Evolutionary conservation across 345 rosid species (phyloP).

Genomic region (Melastoma malabathricum): DNA sequence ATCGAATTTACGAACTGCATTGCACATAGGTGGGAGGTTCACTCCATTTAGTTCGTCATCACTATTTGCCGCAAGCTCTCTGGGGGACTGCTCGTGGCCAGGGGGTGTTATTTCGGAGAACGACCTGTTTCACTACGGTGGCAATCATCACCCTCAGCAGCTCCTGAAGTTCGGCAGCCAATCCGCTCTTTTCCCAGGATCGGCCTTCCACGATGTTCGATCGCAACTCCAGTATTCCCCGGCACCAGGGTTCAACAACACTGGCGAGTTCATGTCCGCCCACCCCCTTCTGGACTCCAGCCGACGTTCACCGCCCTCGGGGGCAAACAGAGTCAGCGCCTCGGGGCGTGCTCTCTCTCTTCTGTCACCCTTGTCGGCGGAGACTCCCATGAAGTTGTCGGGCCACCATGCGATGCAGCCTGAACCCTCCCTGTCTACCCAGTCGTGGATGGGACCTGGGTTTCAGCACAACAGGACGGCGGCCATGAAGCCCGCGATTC

Average conservation of each 20-base stretch:
- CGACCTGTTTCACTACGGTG: constrained; percentile 13
- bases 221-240: constrained; percentile 32
- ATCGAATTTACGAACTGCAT: background rate
- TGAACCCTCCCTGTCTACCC: constrained; percentile 22
- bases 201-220: constrained; percentile 18
- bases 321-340: constrained; percentile 15
- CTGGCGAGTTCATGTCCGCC: too few species aligned
- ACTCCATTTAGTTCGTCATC: constrained; percentile 31
- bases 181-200: constrained; percentile 16
- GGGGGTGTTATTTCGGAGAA: constrained; percentile 24
- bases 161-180: constrained; percentile 23
- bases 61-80: constrained; percentile 16
- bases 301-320: constrained; percentile 14
- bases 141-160: constrained; percentile 6
- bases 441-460: constrained; percentile 20
- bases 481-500: constrained; percentile 15
- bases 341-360: constrained; percentile 67
- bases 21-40: constrained; percentile 28
- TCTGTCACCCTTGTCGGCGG: constrained; percentile 58
- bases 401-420: constrained; percentile 28
- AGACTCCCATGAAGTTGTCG: constrained; percentile 23
- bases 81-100: constrained; percentile 25
- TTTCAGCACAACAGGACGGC: constrained; percentile 20
- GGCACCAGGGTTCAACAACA: constrained; percentile 7
- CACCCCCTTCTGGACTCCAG: too few species aligned